Evolutionary conservation across 768 basidiomycete species (phyloP).

Genomic region (Inosperma sp.): DNA sequence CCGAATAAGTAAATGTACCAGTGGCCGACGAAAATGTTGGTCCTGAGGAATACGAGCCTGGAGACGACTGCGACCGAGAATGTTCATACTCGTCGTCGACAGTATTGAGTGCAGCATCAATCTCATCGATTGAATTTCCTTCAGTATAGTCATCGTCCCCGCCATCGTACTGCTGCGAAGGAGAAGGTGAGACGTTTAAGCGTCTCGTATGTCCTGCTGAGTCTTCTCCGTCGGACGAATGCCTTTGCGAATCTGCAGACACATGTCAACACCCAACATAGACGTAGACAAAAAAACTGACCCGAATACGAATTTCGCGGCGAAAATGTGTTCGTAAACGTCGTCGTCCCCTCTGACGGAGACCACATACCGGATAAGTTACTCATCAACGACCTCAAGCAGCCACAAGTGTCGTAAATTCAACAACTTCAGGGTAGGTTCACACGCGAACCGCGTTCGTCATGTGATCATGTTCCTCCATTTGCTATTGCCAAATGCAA

Average conservation of each 20-base stretch:
- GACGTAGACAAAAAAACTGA: slow-evolving; percentile 24
- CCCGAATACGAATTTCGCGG: slow-evolving; percentile 39
- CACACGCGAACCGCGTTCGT: slow-evolving; percentile 13
- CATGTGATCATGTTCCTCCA: slow-evolving; percentile 12
- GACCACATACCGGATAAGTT: slow-evolving; percentile 5
- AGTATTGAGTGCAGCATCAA: slow-evolving; percentile 61
- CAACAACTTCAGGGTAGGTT: slow-evolving; percentile 13
- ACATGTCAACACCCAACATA: too few relatives aligned
- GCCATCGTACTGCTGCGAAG: slow-evolving; percentile 32
- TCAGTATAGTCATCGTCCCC: slow-evolving; percentile 42
- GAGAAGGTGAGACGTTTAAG: slow-evolving; percentile 50
- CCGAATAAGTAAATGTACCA: slow-evolving; percentile 38
- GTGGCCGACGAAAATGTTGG: slow-evolving; percentile 36
- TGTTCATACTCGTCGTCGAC: slow-evolving; percentile 69
- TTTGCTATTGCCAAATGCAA: too few relatives aligned
- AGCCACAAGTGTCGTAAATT: neutral
- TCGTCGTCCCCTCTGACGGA: neutral
- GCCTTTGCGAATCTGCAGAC: slow-evolving; percentile 39
- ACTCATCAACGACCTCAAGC: slow-evolving; percentile 11
- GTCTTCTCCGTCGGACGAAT: slow-evolving; percentile 47
- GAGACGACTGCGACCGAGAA: slow-evolving; percentile 63
- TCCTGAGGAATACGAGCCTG: slow-evolving; percentile 36
- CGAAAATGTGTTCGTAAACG: neutral
- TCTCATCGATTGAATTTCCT: slow-evolving; percentile 63
- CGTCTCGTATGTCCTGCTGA: slow-evolving; percentile 48